phyloP scores from a whole-genome alignment of 495 filamentous ascomycete species.

The Usnea hakonensis region DNA sequence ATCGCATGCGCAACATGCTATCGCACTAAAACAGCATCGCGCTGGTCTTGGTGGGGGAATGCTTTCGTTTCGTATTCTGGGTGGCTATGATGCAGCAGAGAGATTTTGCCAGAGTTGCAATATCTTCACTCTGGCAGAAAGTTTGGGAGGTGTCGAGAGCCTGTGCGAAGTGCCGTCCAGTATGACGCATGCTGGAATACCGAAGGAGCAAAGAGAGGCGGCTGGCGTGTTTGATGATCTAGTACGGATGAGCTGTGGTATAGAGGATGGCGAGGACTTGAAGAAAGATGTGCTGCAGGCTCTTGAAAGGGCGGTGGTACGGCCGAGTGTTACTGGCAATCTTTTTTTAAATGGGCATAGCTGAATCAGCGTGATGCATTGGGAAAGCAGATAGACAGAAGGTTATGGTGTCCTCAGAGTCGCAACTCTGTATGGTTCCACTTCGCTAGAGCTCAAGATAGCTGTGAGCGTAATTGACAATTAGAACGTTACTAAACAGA shows the following conservation, averaged over 20 bases:
- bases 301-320: slow-evolving; percentile 64
- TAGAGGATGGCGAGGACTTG: slow-evolving; percentile 87
- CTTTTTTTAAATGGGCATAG: slow-evolving; percentile 20
- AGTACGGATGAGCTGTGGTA: slow-evolving; percentile 86
- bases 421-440: not conserved
- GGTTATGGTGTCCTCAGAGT: not conserved
- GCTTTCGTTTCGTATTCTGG: slow-evolving; percentile 90
- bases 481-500: not conserved
- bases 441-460: not conserved
- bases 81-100: slow-evolving; percentile 79
- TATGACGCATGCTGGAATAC: slow-evolving; percentile 98
- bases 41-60: slow-evolving; percentile 94
- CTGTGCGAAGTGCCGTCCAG: slow-evolving; percentile 82
- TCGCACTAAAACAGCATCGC: slow-evolving; percentile 85
- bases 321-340: slow-evolving; percentile 32
- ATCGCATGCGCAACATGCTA: slow-evolving; percentile 75
- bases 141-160: slow-evolving; percentile 85
- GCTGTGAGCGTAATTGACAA: too few relatives aligned
- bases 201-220: slow-evolving; percentile 76
- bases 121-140: slow-evolving; percentile 91
- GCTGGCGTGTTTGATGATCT: slow-evolving; percentile 96
- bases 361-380: not conserved
- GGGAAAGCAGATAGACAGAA: not conserved
- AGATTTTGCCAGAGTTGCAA: slow-evolving; percentile 83
- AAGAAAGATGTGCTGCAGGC: slow-evolving; percentile 77